Conservation (phyloP, 768 basidiomycete genomes). For the Baorangia bicolor region DNA sequence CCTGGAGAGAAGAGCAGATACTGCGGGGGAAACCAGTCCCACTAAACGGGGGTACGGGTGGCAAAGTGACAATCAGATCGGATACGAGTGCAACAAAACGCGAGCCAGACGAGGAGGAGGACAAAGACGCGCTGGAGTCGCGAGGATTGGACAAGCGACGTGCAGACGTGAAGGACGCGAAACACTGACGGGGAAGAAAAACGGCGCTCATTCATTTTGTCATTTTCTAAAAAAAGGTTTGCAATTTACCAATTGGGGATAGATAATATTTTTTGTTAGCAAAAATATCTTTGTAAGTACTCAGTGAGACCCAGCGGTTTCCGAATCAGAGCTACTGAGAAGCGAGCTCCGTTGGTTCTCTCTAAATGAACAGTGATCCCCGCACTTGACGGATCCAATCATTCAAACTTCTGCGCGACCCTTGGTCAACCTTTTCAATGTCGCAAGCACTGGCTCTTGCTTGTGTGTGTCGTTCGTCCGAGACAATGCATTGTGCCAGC, state of each 20-base stretch:
- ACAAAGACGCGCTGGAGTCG: conserved; percentile 5
- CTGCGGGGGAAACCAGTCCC: conserved; percentile 21
- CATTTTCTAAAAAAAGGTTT: not conserved
- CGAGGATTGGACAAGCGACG: conserved; percentile 6
- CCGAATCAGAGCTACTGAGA: no score
- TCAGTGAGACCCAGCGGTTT: no score
- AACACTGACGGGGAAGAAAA: not conserved
- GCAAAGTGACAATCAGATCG: not conserved
- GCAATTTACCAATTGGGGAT: conserved; percentile 6
- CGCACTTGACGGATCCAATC: not conserved
- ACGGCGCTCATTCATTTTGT: not conserved
- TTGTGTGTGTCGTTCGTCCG: not conserved
- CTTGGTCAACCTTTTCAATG: not conserved
- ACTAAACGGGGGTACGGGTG: not conserved
- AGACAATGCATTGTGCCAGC: no score
- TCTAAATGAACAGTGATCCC: not conserved
- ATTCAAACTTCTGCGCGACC: no score
- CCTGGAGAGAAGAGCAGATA: conserved; percentile 2
- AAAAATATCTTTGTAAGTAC: no score
- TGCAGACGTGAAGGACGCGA: not conserved
- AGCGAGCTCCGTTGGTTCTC: not conserved
- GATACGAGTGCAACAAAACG: not conserved
- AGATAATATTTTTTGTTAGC: conserved; percentile 1
- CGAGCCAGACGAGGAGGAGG: not conserved
- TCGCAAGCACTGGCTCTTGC: not conserved